Base-by-base conservation (phyloP, 352 stramenopile genomes). In the Phytophthora sp. region DNA sequence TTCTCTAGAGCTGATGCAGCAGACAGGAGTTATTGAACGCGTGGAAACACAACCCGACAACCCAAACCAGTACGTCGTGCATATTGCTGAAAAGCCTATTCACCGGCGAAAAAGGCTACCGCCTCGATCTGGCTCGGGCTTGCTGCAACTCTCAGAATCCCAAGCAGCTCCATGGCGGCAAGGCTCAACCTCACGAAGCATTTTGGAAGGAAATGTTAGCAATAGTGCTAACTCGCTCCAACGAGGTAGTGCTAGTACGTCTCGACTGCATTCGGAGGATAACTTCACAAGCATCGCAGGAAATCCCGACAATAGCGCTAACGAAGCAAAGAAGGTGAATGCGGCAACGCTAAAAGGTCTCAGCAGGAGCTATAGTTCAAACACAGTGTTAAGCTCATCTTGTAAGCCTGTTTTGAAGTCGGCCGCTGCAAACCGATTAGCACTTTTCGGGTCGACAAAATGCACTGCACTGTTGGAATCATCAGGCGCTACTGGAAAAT, bases 31-130 rank as follows among this genome's bases (percentile, higher is more conserved):
- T 2, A 81, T 92, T 31, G 69, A 77, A 10, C 72, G 72, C 23
- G 77, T 92, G 23, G 81, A 90, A 56, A 20, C 59, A 4, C 57
- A 77, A 26, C 20, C 57, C 0, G 69, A 83, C 7, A 77, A 86
- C 30, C 67, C 81, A n/a, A 87, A 80, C 24, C 79, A 89, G 42
- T 92, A 92, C 50, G 71, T 92, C 11, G 83, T 92, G 17, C 75
- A 87, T 53, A 83, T 92, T 54, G 67, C 62, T 7, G 76, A 85
- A 11, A 81, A 76, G 31, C 38, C 66, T n/a, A 71, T 77, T 37
- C 57, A 74, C 23, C 60, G 73, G 17, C 72, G 73, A 28, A 85
- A 84, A 28, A 64, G 76, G 15, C 54, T 80, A 17, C 76, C 76
- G 1, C 58, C 72, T 28, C 61, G 65, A 54, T 59, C 52, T 13